Evolutionary conservation across 352 stramenopile genomes (phyloP).

Genomic region (Peronospora tabacina): DNA sequence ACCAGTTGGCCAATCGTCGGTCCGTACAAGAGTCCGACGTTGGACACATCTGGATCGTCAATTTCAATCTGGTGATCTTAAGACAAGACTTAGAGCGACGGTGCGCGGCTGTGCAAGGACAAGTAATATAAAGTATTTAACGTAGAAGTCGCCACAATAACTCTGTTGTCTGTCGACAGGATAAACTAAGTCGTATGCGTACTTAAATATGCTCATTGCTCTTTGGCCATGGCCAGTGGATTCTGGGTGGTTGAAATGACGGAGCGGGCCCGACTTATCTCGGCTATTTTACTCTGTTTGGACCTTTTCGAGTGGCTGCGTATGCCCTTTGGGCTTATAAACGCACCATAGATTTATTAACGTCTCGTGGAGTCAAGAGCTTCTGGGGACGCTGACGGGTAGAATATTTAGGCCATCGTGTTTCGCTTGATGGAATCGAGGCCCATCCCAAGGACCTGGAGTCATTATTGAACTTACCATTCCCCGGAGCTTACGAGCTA

Average conservation of each 20-base stretch:
- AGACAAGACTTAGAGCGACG: too few species aligned
- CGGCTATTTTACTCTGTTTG: constrained; percentile 10
- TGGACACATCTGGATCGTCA: too few species aligned
- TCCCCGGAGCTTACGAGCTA: neutral
- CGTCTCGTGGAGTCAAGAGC: constrained; percentile 14
- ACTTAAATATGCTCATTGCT: too few species aligned
- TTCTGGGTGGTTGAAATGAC: constrained; percentile 21
- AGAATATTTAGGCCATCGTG: constrained; percentile 13
- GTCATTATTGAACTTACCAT: constrained; percentile 2
- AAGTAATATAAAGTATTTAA: too few species aligned
- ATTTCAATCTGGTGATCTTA: too few species aligned
- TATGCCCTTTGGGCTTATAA: constrained; percentile 18
- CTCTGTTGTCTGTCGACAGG: too few species aligned
- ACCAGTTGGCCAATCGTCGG: too few species aligned
- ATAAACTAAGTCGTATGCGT: too few species aligned
- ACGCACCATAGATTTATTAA: neutral
- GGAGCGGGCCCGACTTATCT: constrained; percentile 2
- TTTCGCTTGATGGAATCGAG: constrained; percentile 1
- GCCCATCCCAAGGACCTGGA: constrained; percentile 11
- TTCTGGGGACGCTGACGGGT: constrained; percentile 8
- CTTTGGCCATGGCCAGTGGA: constrained; percentile 12
- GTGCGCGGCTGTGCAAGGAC: too few species aligned
- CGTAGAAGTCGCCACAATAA: too few species aligned
- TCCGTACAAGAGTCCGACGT: too few species aligned
- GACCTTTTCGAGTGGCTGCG: constrained; percentile 7